phyloP scores from a whole-genome alignment of 2,329 filamentous ascomycete genomes.

The Neofusicoccum parvum region DNA sequence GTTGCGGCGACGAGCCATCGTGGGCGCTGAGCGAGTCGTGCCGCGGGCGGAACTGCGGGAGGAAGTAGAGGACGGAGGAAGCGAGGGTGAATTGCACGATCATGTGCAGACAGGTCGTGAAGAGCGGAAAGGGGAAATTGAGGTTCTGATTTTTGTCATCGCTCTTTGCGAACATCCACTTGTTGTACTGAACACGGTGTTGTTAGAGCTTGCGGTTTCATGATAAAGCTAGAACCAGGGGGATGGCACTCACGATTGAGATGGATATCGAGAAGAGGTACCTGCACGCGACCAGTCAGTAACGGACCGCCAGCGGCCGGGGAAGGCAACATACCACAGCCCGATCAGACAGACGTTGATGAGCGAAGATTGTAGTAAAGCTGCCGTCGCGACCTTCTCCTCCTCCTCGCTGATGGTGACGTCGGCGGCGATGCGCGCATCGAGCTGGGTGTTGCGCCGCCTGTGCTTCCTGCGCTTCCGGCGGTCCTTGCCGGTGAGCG shows the following conservation, averaged over 20 bases:
- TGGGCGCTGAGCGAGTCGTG: slow-evolving; percentile 44
- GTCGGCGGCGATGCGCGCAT: slow-evolving; percentile 60
- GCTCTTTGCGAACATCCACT: slow-evolving; percentile 91
- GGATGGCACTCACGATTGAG: slow-evolving; percentile 68
- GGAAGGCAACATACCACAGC: slow-evolving; percentile 63
- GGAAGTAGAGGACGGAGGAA: slow-evolving; percentile 73
- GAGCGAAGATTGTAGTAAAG: slow-evolving; percentile 67
- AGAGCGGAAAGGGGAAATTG: slow-evolving; percentile 92
- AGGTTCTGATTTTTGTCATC: slow-evolving; percentile 56
- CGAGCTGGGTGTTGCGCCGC: slow-evolving; percentile 69
- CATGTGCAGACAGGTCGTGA: slow-evolving; percentile 96
- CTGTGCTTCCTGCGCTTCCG: slow-evolving; percentile 67
- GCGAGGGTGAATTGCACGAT: slow-evolving; percentile 86
- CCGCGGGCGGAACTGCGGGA: slow-evolving; percentile 79
- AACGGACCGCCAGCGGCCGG: not conserved
- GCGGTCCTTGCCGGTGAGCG: slow-evolving; percentile 74
- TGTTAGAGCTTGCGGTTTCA: slow-evolving; percentile 7
- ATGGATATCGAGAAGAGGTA: slow-evolving; percentile 89
- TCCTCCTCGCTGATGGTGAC: slow-evolving; percentile 67
- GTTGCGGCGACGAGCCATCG: slow-evolving; percentile 25
- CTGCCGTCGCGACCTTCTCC: slow-evolving; percentile 74
- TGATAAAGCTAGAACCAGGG: slow-evolving; percentile 22
- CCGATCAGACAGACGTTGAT: slow-evolving; percentile 81
- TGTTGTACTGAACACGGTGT: slow-evolving; percentile 74
- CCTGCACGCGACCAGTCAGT: slow-evolving; percentile 33